phyloP scores from a whole-genome alignment of 2,329 filamentous ascomycete genomes.

The Neofusicoccum parvum region DNA sequence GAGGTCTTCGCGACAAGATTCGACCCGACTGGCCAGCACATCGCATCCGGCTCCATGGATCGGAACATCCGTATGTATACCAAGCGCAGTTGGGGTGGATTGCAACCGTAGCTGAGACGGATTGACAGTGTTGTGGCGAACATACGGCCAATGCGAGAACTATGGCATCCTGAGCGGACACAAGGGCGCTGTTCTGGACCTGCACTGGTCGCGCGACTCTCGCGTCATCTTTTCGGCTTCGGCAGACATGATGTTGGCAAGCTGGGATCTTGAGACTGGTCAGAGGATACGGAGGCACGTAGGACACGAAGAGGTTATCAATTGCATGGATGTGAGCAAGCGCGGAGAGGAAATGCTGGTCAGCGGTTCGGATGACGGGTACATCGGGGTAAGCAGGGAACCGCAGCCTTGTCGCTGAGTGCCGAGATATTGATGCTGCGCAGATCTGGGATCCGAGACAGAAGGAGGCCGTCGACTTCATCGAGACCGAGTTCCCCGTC shows the following conservation, averaged over 20 bases:
- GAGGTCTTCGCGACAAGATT: conserved; percentile 93
- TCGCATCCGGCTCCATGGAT: conserved; percentile 96
- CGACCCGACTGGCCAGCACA: conserved; percentile 81
- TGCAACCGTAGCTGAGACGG: conserved; percentile 26
- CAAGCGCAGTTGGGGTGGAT: conserved; percentile 19
- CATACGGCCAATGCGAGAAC: conserved; percentile 91
- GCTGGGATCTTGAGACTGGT: conserved; percentile 94
- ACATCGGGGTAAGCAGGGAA: conserved; percentile 63
- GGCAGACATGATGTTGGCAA: conserved; percentile 88
- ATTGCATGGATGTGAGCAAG: conserved; percentile 83
- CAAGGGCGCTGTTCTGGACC: conserved; percentile 84
- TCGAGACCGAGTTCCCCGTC: conserved; percentile 89
- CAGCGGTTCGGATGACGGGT: conserved; percentile 91
- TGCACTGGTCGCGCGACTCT: conserved; percentile 97
- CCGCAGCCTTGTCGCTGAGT: neutral
- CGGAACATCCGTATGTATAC: conserved; percentile 73
- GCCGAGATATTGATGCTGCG: conserved; percentile 26
- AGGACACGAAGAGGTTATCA: conserved; percentile 95
- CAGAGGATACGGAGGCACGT: conserved; percentile 86
- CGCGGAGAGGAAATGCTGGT: conserved; percentile 88
- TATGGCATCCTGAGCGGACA: conserved; percentile 88
- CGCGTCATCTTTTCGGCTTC: conserved; percentile 88
- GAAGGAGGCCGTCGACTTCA: conserved; percentile 83
- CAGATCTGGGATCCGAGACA: conserved; percentile 89
- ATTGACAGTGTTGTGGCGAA: conserved; percentile 81